A percentile compares a stretch with the other conserved stretches of the same genome.
These are phyloP conservation scores for Litsea cubeba DNA, from an alignment of 164 flowering plant species.

Conservation along the genomic window DNA sequence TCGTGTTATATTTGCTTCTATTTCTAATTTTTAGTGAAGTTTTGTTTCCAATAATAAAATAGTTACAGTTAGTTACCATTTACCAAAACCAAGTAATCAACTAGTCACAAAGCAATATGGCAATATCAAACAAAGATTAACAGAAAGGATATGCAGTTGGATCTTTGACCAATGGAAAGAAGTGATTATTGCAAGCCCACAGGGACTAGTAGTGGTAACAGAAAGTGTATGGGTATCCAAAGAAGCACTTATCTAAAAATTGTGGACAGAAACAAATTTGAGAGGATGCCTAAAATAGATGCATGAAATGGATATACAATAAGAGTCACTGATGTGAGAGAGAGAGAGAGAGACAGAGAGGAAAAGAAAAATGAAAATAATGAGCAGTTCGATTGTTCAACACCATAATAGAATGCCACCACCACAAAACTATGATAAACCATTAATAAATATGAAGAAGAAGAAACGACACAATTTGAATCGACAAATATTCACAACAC, in stretches of 20 bases:
- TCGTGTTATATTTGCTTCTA: too few relatives aligned
- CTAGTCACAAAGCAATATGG: too few relatives aligned
- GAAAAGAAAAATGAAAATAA: background rate
- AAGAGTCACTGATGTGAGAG: background rate
- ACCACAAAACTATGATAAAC: too few relatives aligned
- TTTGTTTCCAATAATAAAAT: too few relatives aligned
- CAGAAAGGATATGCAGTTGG: background rate
- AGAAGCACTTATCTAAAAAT: too few relatives aligned
- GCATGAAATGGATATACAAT: background rate
- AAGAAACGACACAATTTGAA: too few relatives aligned
- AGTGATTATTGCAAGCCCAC: background rate
- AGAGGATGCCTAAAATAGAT: background rate
- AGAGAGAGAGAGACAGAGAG: background rate
- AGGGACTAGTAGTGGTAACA: background rate
- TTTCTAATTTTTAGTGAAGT: too few relatives aligned
- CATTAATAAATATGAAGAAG: too few relatives aligned
- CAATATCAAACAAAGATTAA: background rate
- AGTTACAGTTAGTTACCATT: too few relatives aligned
- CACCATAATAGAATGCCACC: background rate
- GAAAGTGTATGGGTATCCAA: background rate
- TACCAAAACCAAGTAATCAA: too few relatives aligned
- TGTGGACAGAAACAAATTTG: background rate
- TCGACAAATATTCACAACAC: too few relatives aligned
- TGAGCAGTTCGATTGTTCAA: background rate
- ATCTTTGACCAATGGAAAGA: background rate